Evolutionary conservation across 495 filamentous ascomycete species (phyloP).

Genomic region (Staphylotrichum longicolle): DNA sequence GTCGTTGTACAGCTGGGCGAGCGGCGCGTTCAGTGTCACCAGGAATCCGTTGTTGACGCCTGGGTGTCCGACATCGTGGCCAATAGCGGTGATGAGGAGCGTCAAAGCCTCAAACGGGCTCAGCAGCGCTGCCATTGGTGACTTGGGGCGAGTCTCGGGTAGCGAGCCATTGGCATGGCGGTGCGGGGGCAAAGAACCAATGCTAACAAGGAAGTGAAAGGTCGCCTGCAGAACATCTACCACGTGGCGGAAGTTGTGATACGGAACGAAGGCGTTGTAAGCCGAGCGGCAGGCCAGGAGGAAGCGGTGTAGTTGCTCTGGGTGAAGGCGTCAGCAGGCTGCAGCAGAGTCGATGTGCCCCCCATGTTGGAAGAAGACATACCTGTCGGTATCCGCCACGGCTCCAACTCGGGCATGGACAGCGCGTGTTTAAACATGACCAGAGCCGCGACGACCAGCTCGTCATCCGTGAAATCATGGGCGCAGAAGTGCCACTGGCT

Average conservation of each 20-base stretch:
- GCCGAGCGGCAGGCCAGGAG: conserved; percentile 78
- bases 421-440: conserved; percentile 89
- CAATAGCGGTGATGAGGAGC: conserved; percentile 88
- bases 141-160: conserved; percentile 38
- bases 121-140: conserved; percentile 69
- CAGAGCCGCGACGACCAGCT: conserved; percentile 74
- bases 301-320: conserved; percentile 71
- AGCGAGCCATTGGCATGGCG: conserved; percentile 29
- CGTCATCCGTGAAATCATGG: conserved; percentile 84
- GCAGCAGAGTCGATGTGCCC: neutral
- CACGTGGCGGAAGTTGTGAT: conserved; percentile 98
- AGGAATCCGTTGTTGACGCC: conserved; percentile 98
- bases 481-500: conserved; percentile 84
- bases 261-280: conserved; percentile 95
- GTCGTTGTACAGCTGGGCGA: conserved; percentile 98
- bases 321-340: conserved; percentile 27
- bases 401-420: conserved; percentile 72
- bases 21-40: conserved; percentile 84
- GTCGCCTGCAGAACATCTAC: conserved; percentile 92
- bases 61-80: conserved; percentile 95
- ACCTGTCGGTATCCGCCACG: conserved; percentile 76
- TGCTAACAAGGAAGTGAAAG: conserved; percentile 84
- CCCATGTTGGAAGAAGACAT: conserved; percentile 31
- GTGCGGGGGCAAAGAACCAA: conserved; percentile 74
- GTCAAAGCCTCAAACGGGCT: conserved; percentile 84